Evolutionary conservation across 2,329 filamentous ascomycete species (phyloP).

Genomic region (Colletotrichum sp.): DNA sequence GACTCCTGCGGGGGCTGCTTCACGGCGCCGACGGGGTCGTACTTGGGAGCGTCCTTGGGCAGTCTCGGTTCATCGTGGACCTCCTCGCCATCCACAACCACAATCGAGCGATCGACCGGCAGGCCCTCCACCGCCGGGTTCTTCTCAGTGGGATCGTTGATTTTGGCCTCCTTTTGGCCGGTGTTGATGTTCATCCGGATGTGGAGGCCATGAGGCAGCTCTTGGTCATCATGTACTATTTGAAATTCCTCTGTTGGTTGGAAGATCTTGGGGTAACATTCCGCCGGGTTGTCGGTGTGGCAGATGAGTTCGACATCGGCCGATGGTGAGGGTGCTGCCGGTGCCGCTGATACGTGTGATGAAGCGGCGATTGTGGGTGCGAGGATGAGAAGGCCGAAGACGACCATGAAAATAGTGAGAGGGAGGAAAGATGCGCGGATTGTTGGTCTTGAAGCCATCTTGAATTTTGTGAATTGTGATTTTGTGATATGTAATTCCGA

Average conservation of each 20-base stretch:
- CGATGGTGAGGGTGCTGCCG: constrained; percentile 29
- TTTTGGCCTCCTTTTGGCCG: constrained; percentile 68
- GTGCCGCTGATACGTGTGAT: neutral
- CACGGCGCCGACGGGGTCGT: constrained; percentile 62
- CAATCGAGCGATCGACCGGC: constrained; percentile 55
- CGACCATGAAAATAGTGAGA: neutral
- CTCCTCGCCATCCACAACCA: constrained; percentile 58
- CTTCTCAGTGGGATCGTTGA: constrained; percentile 63
- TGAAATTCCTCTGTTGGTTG: constrained; percentile 70
- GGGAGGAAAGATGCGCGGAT: neutral
- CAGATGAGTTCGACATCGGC: constrained; percentile 66
- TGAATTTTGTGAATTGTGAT: neutral
- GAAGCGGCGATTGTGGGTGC: constrained; percentile 1
- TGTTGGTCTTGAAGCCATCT: neutral
- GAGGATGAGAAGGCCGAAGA: constrained; percentile 12
- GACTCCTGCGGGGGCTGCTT: constrained; percentile 51
- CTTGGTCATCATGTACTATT: constrained; percentile 65
- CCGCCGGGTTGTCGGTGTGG: constrained; percentile 60
- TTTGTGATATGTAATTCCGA: neutral
- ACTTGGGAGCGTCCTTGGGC: constrained; percentile 57
- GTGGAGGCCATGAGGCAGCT: constrained; percentile 69
- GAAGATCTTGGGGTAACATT: constrained; percentile 72
- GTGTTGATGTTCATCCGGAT: constrained; percentile 69
- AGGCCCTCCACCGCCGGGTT: constrained; percentile 53
- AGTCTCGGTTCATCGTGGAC: constrained; percentile 35